phyloP scores from a whole-genome alignment of 2,329 filamentous ascomycete genomes.

The Coniella lustricola region DNA sequence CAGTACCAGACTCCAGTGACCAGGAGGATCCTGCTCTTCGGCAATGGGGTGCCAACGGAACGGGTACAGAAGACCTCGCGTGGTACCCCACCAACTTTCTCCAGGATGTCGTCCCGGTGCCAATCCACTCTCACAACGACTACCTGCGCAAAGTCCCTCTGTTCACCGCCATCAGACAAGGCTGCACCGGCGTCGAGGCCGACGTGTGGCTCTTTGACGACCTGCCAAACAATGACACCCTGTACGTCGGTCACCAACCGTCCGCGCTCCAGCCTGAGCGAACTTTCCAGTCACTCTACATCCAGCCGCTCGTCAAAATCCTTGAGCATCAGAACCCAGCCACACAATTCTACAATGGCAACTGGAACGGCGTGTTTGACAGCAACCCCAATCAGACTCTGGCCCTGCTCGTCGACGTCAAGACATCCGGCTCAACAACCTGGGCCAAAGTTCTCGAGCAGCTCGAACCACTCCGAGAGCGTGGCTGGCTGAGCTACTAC shows the following conservation, averaged over 20 bases:
- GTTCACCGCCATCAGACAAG: slow-evolving; percentile 51
- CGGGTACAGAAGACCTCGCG: slow-evolving; percentile 30
- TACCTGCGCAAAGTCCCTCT: slow-evolving; percentile 60
- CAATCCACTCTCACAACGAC: slow-evolving; percentile 63
- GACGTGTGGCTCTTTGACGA: slow-evolving; percentile 58
- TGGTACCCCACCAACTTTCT: slow-evolving; percentile 47
- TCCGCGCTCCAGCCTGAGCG: slow-evolving; percentile 45
- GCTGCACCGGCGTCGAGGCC: slow-evolving; percentile 59
- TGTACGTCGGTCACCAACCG: slow-evolving; percentile 58
- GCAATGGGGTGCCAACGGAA: slow-evolving; percentile 31
- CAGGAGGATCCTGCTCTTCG: slow-evolving; percentile 24
- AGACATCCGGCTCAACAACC: slow-evolving; percentile 46
- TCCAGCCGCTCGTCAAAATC: slow-evolving; percentile 55
- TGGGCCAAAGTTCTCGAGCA: slow-evolving; percentile 47
- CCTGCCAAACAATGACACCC: slow-evolving; percentile 27
- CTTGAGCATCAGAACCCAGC: slow-evolving; percentile 46
- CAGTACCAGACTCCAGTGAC: slow-evolving; percentile 12
- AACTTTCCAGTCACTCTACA: slow-evolving; percentile 56
- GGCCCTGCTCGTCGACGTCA: slow-evolving; percentile 63
- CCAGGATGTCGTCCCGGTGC: slow-evolving; percentile 41
- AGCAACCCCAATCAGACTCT: slow-evolving; percentile 45
- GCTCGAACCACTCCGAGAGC: slow-evolving; percentile 51
- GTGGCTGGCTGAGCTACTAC: slow-evolving; percentile 49
- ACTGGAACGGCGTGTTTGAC: slow-evolving; percentile 49
- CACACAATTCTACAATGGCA: slow-evolving; percentile 37